phyloP scores from a whole-genome alignment of 176 grass and related monocot genomes.

The Triticum timopheevii region DNA sequence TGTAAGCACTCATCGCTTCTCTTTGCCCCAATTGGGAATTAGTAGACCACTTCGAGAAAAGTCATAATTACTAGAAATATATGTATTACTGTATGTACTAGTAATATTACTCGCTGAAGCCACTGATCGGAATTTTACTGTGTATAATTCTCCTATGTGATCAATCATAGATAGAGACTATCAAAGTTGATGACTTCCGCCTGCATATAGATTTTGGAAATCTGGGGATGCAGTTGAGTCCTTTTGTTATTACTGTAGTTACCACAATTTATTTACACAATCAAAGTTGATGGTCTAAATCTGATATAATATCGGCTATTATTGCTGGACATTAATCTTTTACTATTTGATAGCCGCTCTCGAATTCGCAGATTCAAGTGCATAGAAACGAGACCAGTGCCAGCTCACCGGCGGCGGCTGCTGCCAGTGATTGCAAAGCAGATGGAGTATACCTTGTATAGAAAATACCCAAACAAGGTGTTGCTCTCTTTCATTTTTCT shows the following conservation, averaged over 20 bases:
- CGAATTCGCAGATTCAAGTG: constrained; percentile 21
- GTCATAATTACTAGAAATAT: too few species aligned
- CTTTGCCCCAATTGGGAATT: neutral
- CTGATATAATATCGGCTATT: neutral
- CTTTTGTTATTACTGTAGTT: neutral
- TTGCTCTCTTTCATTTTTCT: constrained; percentile 3
- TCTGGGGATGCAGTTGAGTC: neutral
- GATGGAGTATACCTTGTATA: constrained; percentile 53
- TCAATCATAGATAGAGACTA: neutral
- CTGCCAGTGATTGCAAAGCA: constrained; percentile 34
- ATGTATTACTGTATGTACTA: too few species aligned
- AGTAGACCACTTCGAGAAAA: too few species aligned
- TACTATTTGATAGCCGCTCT: too few species aligned
- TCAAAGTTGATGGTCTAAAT: neutral
- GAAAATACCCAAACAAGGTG: constrained; percentile 56
- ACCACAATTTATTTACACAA: neutral
- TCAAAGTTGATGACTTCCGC: neutral
- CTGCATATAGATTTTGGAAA: neutral
- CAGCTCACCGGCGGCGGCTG: constrained; percentile 18
- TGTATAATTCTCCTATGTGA: too few species aligned
- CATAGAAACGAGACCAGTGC: constrained; percentile 15
- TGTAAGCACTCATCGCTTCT: constrained; percentile 51
- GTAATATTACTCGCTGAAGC: too few species aligned
- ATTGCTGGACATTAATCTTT: too few species aligned
- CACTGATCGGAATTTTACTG: too few species aligned